Percentiles rank a stretch among this genome's conserved stretches.
Evolutionary conservation across 768 basidiomycete genomes (phyloP).

Genomic region (Russula olivacea): DNA sequence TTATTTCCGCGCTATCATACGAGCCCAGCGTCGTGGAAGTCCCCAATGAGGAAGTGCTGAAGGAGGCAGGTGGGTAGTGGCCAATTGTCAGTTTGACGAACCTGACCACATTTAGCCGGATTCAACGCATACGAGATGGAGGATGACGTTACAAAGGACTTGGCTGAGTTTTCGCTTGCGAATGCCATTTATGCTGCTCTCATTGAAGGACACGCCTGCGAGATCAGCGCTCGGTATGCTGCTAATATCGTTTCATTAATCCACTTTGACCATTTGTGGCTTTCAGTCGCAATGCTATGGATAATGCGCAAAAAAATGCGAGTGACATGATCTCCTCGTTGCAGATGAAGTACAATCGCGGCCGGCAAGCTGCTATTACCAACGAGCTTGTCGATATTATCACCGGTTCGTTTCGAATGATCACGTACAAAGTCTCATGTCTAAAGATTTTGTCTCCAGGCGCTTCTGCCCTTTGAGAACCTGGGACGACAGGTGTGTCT

Average conservation of each 20-base stretch:
- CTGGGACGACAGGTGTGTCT: not conserved
- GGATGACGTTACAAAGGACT: constrained; percentile 89
- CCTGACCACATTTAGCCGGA: constrained; percentile 45
- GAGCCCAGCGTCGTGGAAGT: constrained; percentile 72
- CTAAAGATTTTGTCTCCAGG: constrained; percentile 30
- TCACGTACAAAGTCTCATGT: not conserved
- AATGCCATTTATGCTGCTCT: constrained; percentile 95
- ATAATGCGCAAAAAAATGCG: constrained; percentile 99
- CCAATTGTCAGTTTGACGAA: not conserved
- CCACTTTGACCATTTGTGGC: constrained; percentile 6
- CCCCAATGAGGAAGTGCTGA: constrained; percentile 74
- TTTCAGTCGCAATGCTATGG: constrained; percentile 93
- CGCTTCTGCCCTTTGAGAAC: constrained; percentile 43
- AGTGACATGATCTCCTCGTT: constrained; percentile 83
- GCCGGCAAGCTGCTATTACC: constrained; percentile 96
- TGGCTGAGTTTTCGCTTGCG: constrained; percentile 92
- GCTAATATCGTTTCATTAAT: not conserved
- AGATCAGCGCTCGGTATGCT: constrained; percentile 78
- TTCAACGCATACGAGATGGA: constrained; percentile 98
- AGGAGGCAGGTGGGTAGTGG: constrained; percentile 62
- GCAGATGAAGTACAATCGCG: constrained; percentile 96
- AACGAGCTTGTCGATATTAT: constrained; percentile 93
- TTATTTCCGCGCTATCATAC: constrained; percentile 86
- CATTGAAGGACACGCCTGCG: constrained; percentile 92
- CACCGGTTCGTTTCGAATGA: constrained; percentile 52